Base-by-base conservation (phyloP, 2,329 filamentous ascomycete species). In the Sphaerulina vaccinii region DNA sequence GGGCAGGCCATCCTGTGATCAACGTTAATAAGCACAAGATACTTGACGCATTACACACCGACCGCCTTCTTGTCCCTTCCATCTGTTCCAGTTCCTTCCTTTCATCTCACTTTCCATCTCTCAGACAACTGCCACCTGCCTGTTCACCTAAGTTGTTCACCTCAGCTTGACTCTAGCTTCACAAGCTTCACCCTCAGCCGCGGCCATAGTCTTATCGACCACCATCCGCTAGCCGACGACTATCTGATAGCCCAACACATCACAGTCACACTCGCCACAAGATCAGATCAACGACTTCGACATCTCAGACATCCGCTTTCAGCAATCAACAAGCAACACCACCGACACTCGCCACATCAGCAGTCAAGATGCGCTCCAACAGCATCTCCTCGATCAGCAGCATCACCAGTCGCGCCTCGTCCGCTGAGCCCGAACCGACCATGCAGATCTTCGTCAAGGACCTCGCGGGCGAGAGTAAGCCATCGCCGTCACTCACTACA, bases 361-460 rank as follows among this genome's bases (percentile, higher is more conserved):
- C 56, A 52, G 54, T 49, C 59, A 69, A 43, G 63, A 73, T 73
- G 69, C 70, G 71, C 52, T 69, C 69, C 53, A 71, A 68, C 62
- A 71, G 69, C 68, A 68, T 73, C 63, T 69, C 69, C 51, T 74
- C 70, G 65, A 62, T 72, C 62, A 70, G 68, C 63, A 72, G 71
- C 27, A 60, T 65, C 42, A 66, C 66, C 54, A 65, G 64, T 23
- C 64, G 68, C 40, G 71, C 71, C 27, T 65, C 67, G 3, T 68
- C 68, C 24, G 64, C 68, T 35, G 75, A 79, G 52, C 63, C 69
- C 42, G 73, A 76, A 48, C 74, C 79, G 45, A 80, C 74, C 33
- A 81, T 82, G 71, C 79, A 81, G 65, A 80, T 84, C 69, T 83
- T 83, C 69, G 75, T 83, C 68, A 82, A 81, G 71, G 78, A 77